Conservation (phyloP, 2,329 filamentous ascomycete species). For the Rugonectria rugulosa region DNA sequence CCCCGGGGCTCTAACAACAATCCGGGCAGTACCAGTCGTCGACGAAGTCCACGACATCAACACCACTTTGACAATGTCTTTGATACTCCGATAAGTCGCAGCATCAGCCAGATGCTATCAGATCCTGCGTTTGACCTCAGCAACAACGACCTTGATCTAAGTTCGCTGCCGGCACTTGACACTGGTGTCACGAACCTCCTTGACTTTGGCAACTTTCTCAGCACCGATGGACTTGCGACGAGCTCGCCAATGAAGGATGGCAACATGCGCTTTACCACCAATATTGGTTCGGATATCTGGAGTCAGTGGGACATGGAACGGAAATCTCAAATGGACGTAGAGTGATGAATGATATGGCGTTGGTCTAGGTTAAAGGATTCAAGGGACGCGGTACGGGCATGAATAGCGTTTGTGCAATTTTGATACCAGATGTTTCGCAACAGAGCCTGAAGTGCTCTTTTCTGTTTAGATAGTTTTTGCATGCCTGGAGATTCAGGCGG, state of each 20-base stretch:
- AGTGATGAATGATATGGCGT: constrained; percentile 26
- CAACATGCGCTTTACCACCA: constrained; percentile 41
- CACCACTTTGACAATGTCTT: constrained; percentile 48
- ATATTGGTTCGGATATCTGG: constrained; percentile 40
- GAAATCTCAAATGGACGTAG: constrained; percentile 19
- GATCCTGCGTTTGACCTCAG: constrained; percentile 58
- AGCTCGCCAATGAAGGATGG: constrained; percentile 55
- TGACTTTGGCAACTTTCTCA: constrained; percentile 58
- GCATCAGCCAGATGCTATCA: constrained; percentile 70
- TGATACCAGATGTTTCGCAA: constrained; percentile 24
- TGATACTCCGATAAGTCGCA: constrained; percentile 67
- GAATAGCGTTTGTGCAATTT: constrained; percentile 26
- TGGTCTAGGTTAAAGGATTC: constrained; percentile 14
- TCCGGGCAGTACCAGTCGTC: constrained; percentile 44
- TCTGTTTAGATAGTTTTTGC: constrained; percentile 16
- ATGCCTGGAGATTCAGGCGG: background rate
- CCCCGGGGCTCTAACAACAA: constrained; percentile 41
- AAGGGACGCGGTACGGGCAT: constrained; percentile 9
- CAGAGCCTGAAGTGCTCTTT: constrained; percentile 15
- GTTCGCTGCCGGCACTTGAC: constrained; percentile 48
- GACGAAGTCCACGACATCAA: constrained; percentile 54
- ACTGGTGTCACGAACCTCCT: constrained; percentile 45
- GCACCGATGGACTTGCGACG: constrained; percentile 55
- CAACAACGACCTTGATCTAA: constrained; percentile 54
- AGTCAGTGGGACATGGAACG: constrained; percentile 41